These are phyloP conservation scores for Taiozyma sp. DNA, from an alignment of 1,139 yeast species.

Conservation along the genomic window DNA sequence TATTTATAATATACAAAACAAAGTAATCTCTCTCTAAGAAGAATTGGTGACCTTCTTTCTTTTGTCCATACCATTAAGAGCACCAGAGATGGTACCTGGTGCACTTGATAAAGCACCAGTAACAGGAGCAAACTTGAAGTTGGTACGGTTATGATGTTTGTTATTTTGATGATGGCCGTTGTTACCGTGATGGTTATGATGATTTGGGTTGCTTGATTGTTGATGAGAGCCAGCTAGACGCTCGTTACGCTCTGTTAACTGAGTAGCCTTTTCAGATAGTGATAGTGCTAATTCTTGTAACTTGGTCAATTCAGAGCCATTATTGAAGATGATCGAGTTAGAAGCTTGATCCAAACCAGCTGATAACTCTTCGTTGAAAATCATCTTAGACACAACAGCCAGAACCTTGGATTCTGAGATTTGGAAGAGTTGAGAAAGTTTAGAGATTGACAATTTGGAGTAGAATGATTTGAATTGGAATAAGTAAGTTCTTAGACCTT, in stretches of 20 bases:
- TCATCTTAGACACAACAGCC: conserved; percentile 68
- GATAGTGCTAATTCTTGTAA: conserved; percentile 87
- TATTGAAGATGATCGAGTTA: conserved; percentile 54
- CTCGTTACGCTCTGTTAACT: conserved; percentile 81
- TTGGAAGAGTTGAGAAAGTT: conserved; percentile 64
- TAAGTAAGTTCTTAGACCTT: conserved; percentile 86
- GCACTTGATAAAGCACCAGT: conserved; percentile 27
- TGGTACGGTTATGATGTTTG: conserved; percentile 23
- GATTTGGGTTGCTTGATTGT: conserved; percentile 20
- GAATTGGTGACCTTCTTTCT: conserved; percentile 22
- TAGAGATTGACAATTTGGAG: conserved; percentile 66
- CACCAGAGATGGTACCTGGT: conserved; percentile 30
- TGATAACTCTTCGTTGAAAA: conserved; percentile 68
- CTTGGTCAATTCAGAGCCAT: conserved; percentile 77
- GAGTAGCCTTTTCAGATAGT: conserved; percentile 81
- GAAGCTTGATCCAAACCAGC: conserved; percentile 62
- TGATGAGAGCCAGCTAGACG: conserved; percentile 63
- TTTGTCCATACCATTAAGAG: conserved; percentile 29
- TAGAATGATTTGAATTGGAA: conserved; percentile 79
- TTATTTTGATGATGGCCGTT: conserved; percentile 15
- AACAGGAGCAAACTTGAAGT: conserved; percentile 27
- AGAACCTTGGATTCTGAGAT: conserved; percentile 52
- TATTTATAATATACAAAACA: not conserved
- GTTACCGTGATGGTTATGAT: conserved; percentile 10
- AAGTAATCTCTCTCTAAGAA: conserved; percentile 4